phyloP scores from a whole-genome alignment of 148 eudicot species.

The Vaccinium darrowii region DNA sequence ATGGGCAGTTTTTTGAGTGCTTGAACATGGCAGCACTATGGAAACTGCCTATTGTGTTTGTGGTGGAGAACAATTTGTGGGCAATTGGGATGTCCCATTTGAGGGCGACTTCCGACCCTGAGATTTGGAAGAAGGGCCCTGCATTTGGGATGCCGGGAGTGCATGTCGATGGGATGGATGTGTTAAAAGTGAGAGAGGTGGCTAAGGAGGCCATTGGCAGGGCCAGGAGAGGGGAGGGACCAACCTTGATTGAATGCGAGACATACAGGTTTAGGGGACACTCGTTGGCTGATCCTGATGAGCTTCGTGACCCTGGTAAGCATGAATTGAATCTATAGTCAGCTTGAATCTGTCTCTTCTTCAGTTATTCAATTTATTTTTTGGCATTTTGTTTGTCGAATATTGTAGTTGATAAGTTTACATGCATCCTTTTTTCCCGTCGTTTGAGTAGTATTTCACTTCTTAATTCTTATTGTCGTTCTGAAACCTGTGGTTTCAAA shows the following conservation, averaged over 20 bases:
- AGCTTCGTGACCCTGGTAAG: conserved; percentile 95
- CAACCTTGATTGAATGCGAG: conserved; percentile 92
- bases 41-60: conserved; percentile 92
- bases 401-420: neutral
- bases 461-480: neutral
- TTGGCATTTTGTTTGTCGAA: neutral
- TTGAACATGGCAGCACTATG: conserved; percentile 97
- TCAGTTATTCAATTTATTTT: neutral
- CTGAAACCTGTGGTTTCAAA: neutral
- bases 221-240: conserved; percentile 97
- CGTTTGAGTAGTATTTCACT: neutral
- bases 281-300: conserved; percentile 98
- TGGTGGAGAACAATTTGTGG: conserved; percentile 97
- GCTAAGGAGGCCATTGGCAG: conserved; percentile 79
- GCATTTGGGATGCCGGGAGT: conserved; percentile 97
- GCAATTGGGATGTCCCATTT: conserved; percentile 98
- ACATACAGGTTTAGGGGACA: conserved; percentile 95
- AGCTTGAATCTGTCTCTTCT: neutral
- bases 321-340: neutral
- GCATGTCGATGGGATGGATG: conserved; percentile 98
- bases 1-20: conserved; percentile 96
- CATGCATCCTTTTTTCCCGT: neutral
- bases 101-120: conserved; percentile 90
- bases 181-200: conserved; percentile 89
- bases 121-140: conserved; percentile 94